Evolutionary conservation across 148 eudicot species (phyloP), one percentile per base, ranked within the genome.

Genomic region (Rhododendron vialii): DNA sequence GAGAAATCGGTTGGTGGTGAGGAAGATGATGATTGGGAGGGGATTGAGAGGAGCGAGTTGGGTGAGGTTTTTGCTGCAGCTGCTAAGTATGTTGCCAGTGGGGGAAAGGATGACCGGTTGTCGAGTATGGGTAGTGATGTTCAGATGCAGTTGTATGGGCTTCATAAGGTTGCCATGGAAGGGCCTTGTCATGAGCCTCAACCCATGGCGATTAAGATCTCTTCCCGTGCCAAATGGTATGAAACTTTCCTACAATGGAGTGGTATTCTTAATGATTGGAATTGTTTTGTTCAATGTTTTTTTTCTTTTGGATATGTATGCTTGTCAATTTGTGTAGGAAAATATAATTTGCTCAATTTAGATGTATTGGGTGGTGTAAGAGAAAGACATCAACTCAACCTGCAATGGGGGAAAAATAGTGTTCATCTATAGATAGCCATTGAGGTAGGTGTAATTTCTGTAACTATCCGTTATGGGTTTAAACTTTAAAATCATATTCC

Each of bases 141-240:
- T 30, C 91, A 87, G 84, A 91, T 93, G 98, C 90, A 93, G 75
- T 89, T 95, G 57, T 92, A 92, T 77, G 96, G 92, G 15, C 91
- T 93, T 74, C 92, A 92, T 61, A 95, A 92, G 90, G 87, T 95
- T 89, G 93, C 95, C 63, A 83, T 92, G 82, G 96, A 95, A 90
- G 98, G 98, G 35, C 91, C 94, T 63, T 95, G 98, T 88, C 85
- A 88, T 85, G 93, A 90, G 83, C 85, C 94, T 88, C 95, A 92
- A 82, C 98, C 98, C 2, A 95, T 95, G 95, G 96, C 93, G n/a
- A 76, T 93, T 35, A 93, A 88, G 89, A 85, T 92, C 80, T 77
- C 91, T 45, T 94, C 98, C 55, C 92, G 95, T 78, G 94, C 98
- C 30, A 95, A 93, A 88, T 95, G 96, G 98, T 95, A 95, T 88